Evolutionary conservation across 2,329 filamentous ascomycete species (phyloP).

Genomic region (Sclerotinia subarctica): DNA sequence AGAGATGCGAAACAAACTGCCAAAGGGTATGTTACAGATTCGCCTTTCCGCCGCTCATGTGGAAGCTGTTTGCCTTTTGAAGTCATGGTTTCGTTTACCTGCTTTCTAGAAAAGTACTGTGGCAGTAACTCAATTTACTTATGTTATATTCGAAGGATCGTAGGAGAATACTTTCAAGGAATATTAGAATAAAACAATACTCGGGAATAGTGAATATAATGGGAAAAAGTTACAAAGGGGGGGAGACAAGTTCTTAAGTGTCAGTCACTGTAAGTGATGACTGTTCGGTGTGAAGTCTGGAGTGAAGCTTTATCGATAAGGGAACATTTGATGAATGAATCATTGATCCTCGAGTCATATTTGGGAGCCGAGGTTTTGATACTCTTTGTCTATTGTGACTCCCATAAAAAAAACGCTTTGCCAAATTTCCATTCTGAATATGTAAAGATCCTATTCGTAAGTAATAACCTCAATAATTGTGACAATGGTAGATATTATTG

Average conservation of each 20-base stretch:
- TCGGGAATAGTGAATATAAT: background rate
- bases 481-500: background rate
- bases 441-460: too few species aligned
- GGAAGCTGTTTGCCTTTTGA: slow-evolving; percentile 57
- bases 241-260: background rate
- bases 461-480: background rate
- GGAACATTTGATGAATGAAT: slow-evolving; percentile 26
- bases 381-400: background rate
- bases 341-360: slow-evolving; percentile 29
- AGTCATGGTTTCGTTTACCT: slow-evolving; percentile 42
- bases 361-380: background rate
- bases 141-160: slow-evolving; percentile 28
- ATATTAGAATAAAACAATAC: background rate
- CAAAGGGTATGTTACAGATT: slow-evolving; percentile 60
- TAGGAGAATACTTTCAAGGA: background rate
- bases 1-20: slow-evolving; percentile 5
- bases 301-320: slow-evolving; percentile 37
- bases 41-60: slow-evolving; percentile 81
- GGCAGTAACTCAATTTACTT: background rate
- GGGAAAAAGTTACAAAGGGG: background rate
- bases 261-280: slow-evolving; percentile 23
- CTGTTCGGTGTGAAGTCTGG: slow-evolving; percentile 23
- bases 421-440: background rate
- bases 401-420: too few species aligned
- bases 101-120: background rate